Percentiles rank a stretch among this genome's conserved stretches.
Evolutionary conservation across 106 monocot species (phyloP).

Genomic region (Ottelia alismoides): DNA sequence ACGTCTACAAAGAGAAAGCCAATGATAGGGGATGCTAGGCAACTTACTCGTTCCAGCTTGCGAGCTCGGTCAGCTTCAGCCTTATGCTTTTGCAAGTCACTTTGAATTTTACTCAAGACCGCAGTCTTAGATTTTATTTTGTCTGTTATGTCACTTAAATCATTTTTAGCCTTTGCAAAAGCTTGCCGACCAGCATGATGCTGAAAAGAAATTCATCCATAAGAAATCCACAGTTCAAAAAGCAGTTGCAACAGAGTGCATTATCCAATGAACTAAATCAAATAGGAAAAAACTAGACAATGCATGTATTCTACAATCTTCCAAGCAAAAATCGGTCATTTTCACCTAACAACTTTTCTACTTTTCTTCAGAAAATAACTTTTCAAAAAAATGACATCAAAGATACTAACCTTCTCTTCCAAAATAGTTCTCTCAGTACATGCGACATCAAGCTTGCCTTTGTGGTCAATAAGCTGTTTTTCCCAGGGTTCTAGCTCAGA

Average conservation of each 20-base stretch:
- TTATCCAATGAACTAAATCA: no score
- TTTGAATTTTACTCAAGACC: constrained; percentile 26
- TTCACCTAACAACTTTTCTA: no score
- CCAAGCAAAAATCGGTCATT: no score
- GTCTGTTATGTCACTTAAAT: constrained; percentile 42
- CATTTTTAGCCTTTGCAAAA: constrained; percentile 49
- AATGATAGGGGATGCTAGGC: no score
- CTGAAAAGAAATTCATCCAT: constrained; percentile 37
- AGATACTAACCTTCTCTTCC: constrained; percentile 75
- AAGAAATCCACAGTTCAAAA: no score
- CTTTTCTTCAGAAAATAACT: no score
- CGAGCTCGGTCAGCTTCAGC: constrained; percentile 45
- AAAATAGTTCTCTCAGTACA: constrained; percentile 50
- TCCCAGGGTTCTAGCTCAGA: constrained; percentile 97
- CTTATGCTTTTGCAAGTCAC: constrained; percentile 44
- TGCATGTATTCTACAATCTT: no score
- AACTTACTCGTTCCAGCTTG: constrained; percentile 52
- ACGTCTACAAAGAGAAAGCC: no score
- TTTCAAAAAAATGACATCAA: no score
- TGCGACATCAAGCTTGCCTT: constrained; percentile 88
- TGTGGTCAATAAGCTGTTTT: constrained; percentile 79
- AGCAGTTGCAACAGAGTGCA: no score
- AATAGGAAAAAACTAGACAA: no score
- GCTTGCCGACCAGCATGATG: constrained; percentile 52
- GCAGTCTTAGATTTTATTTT: constrained; percentile 40